Percentiles rank a stretch among this genome's conserved stretches.
These are phyloP conservation scores for Verticillium isaacii DNA, from an alignment of 2,329 filamentous ascomycete species.

Conservation along the genomic window DNA sequence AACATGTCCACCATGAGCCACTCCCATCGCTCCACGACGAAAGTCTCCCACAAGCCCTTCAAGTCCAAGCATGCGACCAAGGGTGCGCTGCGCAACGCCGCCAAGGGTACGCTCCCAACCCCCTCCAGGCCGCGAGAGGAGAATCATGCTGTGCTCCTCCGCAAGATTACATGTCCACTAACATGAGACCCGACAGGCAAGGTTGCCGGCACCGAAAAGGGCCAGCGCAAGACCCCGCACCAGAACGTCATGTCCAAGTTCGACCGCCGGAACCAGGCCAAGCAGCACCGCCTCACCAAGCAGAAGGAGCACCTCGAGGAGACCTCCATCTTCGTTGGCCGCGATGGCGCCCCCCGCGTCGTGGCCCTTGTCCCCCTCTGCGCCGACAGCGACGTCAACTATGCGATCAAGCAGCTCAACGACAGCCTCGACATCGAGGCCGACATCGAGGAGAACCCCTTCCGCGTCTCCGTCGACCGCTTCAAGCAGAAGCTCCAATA, in stretches of 20 bases:
- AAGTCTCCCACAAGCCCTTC: conserved; percentile 81
- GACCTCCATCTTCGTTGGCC: conserved; percentile 76
- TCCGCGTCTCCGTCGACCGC: conserved; percentile 71
- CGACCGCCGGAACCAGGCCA: conserved; percentile 89
- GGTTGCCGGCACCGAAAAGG: conserved; percentile 62
- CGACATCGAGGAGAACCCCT: conserved; percentile 53
- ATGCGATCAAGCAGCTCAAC: conserved; percentile 68
- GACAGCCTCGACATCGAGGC: conserved; percentile 72
- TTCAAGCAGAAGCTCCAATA: conserved; percentile 97
- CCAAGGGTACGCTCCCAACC: conserved; percentile 62
- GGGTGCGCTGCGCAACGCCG: conserved; percentile 74
- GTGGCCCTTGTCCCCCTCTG: conserved; percentile 86
- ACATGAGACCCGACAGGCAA: conserved; percentile 54
- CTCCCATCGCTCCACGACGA: conserved; percentile 90
- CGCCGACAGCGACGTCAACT: conserved; percentile 60
- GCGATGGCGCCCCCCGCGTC: conserved; percentile 80
- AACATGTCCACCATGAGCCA: conserved; percentile 74
- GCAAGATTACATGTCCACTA: neutral
- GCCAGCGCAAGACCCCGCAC: conserved; percentile 79
- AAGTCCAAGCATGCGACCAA: conserved; percentile 91
- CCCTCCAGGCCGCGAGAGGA: neutral
- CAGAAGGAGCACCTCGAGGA: conserved; percentile 77
- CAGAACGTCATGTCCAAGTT: conserved; percentile 98
- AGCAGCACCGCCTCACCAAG: conserved; percentile 82
- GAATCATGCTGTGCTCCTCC: too few relatives aligned